phyloP scores from a whole-genome alignment of 805 yeast species.

The Candida qinlingensis region DNA sequence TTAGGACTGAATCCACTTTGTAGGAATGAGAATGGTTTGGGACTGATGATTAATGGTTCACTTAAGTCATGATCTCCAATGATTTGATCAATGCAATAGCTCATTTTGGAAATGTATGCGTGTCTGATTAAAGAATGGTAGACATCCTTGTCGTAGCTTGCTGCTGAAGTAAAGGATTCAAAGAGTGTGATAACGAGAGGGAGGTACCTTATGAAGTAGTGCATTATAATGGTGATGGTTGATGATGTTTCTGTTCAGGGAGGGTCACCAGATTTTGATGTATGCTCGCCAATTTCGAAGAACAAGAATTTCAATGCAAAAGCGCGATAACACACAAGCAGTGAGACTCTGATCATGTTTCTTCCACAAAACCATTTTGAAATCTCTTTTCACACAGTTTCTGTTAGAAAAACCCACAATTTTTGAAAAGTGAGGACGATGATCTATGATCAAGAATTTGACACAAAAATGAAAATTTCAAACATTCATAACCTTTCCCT shows the following conservation, averaged over 20 bases:
- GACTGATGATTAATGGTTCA: slow-evolving; percentile 13
- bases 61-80: slow-evolving; percentile 10
- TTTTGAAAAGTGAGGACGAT: no score
- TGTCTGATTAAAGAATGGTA: slow-evolving; percentile 14
- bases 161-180: not conserved
- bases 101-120: slow-evolving; percentile 17
- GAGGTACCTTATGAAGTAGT: not conserved
- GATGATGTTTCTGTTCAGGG: no score
- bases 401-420: no score
- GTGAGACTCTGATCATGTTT: not conserved
- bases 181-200: not conserved
- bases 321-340: no score
- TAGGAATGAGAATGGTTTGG: slow-evolving; percentile 11
- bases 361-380: not conserved
- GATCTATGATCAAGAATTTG: not conserved
- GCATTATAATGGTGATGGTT: no score
- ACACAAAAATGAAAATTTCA: not conserved
- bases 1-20: slow-evolving; percentile 6
- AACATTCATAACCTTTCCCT: not conserved
- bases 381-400: not conserved
- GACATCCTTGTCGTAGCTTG: slow-evolving; percentile 9
- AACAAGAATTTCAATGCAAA: no score
- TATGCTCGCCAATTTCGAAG: no score
- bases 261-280: no score
- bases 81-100: slow-evolving; percentile 18